Evolutionary conservation across 352 stramenopile species (phyloP).

Genomic region (Globisporangium polare): DNA sequence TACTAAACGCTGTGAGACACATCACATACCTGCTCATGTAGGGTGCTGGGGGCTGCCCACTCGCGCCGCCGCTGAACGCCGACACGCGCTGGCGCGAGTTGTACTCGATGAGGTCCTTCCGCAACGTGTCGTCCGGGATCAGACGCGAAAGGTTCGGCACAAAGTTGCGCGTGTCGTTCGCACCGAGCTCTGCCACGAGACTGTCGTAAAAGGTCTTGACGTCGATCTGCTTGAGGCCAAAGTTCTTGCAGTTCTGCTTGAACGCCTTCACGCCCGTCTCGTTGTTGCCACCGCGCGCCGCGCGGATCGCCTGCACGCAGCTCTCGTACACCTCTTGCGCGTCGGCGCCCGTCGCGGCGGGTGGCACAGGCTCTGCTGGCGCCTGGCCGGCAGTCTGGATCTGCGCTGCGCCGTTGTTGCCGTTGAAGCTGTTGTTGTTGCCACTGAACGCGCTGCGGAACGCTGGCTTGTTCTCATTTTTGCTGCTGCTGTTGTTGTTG

Average conservation of each 20-base stretch:
- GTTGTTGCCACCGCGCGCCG: constrained; percentile 42
- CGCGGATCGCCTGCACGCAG: constrained; percentile 58
- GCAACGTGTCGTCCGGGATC: constrained; percentile 45
- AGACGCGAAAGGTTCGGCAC: constrained; percentile 46
- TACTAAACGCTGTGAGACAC: background rate
- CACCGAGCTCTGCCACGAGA: constrained; percentile 44
- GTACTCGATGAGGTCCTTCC: constrained; percentile 49
- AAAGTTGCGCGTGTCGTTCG: constrained; percentile 33
- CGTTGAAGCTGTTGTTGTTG: constrained; percentile 13
- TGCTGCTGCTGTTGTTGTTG: background rate
- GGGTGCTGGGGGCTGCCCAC: constrained; percentile 7
- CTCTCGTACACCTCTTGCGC: constrained; percentile 50
- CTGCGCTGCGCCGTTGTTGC: constrained; percentile 12
- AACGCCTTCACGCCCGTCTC: constrained; percentile 54
- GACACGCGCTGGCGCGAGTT: constrained; percentile 30
- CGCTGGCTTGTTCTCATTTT: constrained; percentile 12
- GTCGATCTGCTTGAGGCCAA: constrained; percentile 51
- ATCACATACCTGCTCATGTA: constrained; percentile 8
- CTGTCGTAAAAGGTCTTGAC: constrained; percentile 51
- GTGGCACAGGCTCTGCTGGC: constrained; percentile 30
- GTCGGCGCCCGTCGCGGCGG: constrained; percentile 43
- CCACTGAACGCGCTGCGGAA: constrained; percentile 20
- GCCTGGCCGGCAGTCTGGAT: constrained; percentile 14
- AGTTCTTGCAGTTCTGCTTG: constrained; percentile 60
- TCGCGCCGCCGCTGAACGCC: constrained; percentile 2